Base-by-base conservation (phyloP, 2,329 filamentous ascomycete genomes). In the Aspergillus sojae region DNA sequence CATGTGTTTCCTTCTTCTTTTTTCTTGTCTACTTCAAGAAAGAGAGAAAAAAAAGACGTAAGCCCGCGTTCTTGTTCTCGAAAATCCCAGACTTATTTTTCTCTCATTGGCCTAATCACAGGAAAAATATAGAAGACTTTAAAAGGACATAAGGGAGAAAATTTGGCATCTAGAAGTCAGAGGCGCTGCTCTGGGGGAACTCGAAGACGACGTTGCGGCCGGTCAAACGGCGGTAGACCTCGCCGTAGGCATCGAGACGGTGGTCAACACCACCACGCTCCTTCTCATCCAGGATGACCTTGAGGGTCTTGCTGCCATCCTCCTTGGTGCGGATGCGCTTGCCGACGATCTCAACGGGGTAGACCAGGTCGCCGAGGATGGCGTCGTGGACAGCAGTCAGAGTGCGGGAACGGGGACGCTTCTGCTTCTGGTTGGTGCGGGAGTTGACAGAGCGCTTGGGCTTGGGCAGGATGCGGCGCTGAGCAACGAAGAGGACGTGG, bases 261-360 rank as follows among this genome's bases (percentile, higher is more conserved):
- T 98, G 97, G 89, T 99, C 95, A 77, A 99, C 94, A 83, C 94
- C 93, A 79, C 94, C 94, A 78, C 94, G 92, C 92, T 99, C 95
- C 93, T 99, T 99, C 92, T 98, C 95, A 84, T 99, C 95, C 67
- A 99, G 90, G 80, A 99, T 88, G 82, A 99, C 93, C 92, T 99
- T 99, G 84, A 98, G 90, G 81, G 93, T 85, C 92, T 98, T 98
- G 90, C 88, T 90, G 83, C 93, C 93, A 84, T 99, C 95, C 89
- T 98, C 94, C 87, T 96, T 94, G 87, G 95, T 98, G 84, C 95
- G 92, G 82, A 94, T 85, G 80, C 95, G 93, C 93, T 98, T 98
- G 86, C 95, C 95, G 77, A 99, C 95, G 75, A 99, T 99, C 91
- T 99, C 95, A 80, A 99, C 95, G 80, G 95, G 95, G 91, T 91